phyloP scores from a whole-genome alignment of 352 stramenopile species.

The Pythium plurisporium region DNA sequence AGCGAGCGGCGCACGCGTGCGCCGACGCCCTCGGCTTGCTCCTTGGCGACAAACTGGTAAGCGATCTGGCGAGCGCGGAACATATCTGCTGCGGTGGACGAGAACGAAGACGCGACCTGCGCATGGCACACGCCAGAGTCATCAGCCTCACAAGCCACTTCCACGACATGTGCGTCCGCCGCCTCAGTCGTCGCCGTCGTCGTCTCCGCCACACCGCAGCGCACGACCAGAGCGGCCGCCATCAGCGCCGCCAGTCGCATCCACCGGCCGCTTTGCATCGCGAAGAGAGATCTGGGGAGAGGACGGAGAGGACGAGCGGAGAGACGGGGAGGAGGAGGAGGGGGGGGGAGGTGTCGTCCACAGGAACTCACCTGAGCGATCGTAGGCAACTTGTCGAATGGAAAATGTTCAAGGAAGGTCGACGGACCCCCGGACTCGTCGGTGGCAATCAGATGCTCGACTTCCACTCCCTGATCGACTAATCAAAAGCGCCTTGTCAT shows the following conservation, averaged over 20 bases:
- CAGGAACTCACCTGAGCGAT: background rate
- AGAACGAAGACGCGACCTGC: background rate
- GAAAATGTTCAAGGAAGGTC: background rate
- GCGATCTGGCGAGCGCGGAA: constrained; percentile 34
- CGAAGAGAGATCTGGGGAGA: background rate
- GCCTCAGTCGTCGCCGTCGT: background rate
- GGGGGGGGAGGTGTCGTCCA: background rate
- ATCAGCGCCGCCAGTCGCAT: background rate
- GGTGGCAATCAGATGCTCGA: background rate
- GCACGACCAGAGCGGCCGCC: background rate
- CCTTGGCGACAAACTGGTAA: constrained; percentile 46
- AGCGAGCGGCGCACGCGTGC: constrained; percentile 52
- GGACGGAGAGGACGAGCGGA: background rate
- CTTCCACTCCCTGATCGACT: background rate
- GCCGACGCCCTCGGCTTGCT: constrained; percentile 52
- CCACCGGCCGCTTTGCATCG: background rate
- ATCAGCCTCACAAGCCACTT: constrained; percentile 1
- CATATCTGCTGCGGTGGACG: constrained; percentile 9
- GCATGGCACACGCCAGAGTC: constrained; percentile 1
- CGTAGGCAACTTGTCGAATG: background rate
- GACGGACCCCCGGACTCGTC: background rate
- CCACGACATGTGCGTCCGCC: background rate
- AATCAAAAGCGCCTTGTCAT: background rate
- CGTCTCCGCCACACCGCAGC: background rate
- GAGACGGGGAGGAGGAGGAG: background rate